Base-by-base conservation (phyloP, 2,329 filamentous ascomycete genomes). In the Neofusicoccum laricinum region DNA sequence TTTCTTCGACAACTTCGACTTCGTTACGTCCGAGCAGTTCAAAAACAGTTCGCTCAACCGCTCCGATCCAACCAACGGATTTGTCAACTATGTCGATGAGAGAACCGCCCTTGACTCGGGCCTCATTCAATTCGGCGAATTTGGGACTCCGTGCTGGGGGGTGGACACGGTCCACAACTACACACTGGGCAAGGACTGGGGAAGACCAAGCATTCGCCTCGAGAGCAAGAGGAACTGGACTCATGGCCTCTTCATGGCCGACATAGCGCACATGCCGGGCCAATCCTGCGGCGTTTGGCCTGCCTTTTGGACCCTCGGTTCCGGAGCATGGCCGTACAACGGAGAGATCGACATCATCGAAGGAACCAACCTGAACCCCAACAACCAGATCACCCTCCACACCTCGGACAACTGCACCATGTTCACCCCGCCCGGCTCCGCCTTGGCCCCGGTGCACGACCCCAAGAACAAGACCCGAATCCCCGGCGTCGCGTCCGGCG, bases 11-110 rank as follows among this genome's bases (percentile, higher is more conserved):
- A 70, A 69, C 41, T 83, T 38, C 36, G 36, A 38, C 36, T 38
- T 38, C 10, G 36, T 77, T 68, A 65, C 58, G 0, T 59, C 55
- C 8, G n/a, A 34, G 17, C 15, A 46, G 30, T 59, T 36, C 55
- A 46, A 4, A 17, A 19, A 14, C 7, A 11, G 17, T 2, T n/a
- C 36, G 10, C 36, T 53, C 38, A 34, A 34, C 6, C n/a, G 25
- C n/a, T 15, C 55, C 15, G 75, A 76, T 66, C 74, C 72, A 3
- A 77, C 75, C 7, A 68, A 70, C 48, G 69, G 71, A 12, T 70
- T 71, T 61, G 75, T 78, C 5, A 70, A 76, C 66, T 83, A 80
- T 67, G 79, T 83, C n/a, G 73, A 78, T 67, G 69, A 72, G 53
- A 63, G 70, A 0, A 73, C 77, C 0, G 77, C 77, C 2, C 65